A percentile compares a stretch with the other conserved stretches of the same genome.
phyloP scores from a whole-genome alignment of 1,284 basidiomycete species.

The Somion occarium region DNA sequence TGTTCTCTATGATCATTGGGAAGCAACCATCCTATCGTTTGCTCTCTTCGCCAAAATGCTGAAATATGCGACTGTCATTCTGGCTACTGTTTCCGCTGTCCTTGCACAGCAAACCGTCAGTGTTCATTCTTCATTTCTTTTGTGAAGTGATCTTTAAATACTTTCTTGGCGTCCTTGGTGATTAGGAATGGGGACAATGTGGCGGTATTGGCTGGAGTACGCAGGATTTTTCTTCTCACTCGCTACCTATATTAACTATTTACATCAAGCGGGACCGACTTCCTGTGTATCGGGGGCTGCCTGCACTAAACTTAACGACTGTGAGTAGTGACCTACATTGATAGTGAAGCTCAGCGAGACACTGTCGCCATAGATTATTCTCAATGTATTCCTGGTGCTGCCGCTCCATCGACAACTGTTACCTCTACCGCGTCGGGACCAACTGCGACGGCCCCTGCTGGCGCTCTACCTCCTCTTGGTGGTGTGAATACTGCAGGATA shows the following conservation, averaged over 20 bases:
- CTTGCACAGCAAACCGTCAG: conserved; percentile 19
- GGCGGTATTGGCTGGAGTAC: conserved; percentile 21
- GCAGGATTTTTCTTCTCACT: background rate
- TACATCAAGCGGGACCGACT: conserved; percentile 20
- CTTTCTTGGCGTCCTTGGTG: background rate
- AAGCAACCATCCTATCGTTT: background rate
- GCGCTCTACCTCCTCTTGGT: conserved; percentile 31
- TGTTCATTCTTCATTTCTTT: background rate
- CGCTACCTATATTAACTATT: background rate
- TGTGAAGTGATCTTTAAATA: background rate
- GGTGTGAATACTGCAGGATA: conserved; percentile 38
- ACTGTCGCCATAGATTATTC: conserved; percentile 32
- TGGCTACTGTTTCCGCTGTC: conserved; percentile 20
- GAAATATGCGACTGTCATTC: conserved; percentile 20
- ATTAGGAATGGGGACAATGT: conserved; percentile 16
- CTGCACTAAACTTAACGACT: conserved; percentile 26
- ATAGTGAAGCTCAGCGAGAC: no score
- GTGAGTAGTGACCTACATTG: no score
- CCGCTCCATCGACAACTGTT: conserved; percentile 14
- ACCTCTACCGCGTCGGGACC: conserved; percentile 12
- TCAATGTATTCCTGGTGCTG: conserved; percentile 29
- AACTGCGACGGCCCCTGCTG: conserved; percentile 15
- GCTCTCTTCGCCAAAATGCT: conserved; percentile 11
- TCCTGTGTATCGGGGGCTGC: conserved; percentile 28
- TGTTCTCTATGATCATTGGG: background rate